Percentiles rank a stretch among this genome's conserved stretches.
Conservation (phyloP, 805 yeast species). For the Monosporozyma aquatica region DNA sequence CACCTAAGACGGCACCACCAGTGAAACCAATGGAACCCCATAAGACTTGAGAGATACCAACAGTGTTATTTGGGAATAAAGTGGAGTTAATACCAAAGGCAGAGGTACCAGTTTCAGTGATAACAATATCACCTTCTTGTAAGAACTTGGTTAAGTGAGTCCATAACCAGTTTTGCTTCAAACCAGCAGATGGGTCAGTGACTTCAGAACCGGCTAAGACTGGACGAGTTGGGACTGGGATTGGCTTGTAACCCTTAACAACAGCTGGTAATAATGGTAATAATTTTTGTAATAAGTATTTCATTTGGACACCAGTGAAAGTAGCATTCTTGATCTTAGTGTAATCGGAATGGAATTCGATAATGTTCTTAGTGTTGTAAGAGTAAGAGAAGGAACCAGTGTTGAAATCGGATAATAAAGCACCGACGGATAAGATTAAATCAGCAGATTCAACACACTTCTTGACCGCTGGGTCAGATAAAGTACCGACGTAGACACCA, state of each 20-base stretch:
- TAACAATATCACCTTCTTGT: slow-evolving; percentile 7
- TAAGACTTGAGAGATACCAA: slow-evolving; percentile 6
- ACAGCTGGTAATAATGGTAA: background rate
- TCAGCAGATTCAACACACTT: slow-evolving; percentile 5
- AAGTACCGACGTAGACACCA: slow-evolving; percentile 7
- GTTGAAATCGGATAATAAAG: slow-evolving; percentile 6
- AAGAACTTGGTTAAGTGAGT: slow-evolving; percentile 4
- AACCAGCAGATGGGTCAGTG: slow-evolving; percentile 1
- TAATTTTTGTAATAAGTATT: slow-evolving; percentile 3
- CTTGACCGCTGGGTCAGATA: slow-evolving; percentile 5
- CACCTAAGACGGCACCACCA: slow-evolving; percentile 7
- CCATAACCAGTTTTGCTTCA: slow-evolving; percentile 6
- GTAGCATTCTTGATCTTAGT: slow-evolving; percentile 3
- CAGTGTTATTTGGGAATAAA: slow-evolving; percentile 3
- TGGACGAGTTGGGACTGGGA: slow-evolving; percentile 3
- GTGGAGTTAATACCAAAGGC: slow-evolving; percentile 6
- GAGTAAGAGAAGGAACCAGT: slow-evolving; percentile 7
- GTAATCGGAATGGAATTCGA: slow-evolving; percentile 6
- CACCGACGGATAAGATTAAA: slow-evolving; percentile 6
- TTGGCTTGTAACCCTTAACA: background rate
- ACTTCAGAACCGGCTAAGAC: background rate
- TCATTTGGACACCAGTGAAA: slow-evolving; percentile 6
- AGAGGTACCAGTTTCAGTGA: slow-evolving; percentile 7
- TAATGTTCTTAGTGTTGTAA: slow-evolving; percentile 2
- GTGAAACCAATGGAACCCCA: slow-evolving; percentile 8